Conservation (phyloP, 1,284 basidiomycete species). For the Ceratobasidium sp. region DNA sequence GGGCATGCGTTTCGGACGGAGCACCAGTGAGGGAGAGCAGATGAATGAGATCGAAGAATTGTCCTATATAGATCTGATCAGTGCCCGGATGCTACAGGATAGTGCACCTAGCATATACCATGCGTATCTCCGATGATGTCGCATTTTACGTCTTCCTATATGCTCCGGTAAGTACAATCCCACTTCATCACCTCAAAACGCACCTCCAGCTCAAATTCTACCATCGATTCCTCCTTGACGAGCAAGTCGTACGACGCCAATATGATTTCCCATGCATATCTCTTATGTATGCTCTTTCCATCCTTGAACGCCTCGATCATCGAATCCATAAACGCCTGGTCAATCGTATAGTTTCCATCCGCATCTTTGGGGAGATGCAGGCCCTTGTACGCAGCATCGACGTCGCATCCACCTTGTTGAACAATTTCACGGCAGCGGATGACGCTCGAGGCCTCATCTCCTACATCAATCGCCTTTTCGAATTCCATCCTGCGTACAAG, state of each 20-base stretch:
- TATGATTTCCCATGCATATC: conserved; percentile 96
- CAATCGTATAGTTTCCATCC: conserved; percentile 73
- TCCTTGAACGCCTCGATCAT: conserved; percentile 96
- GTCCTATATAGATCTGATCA: conserved; percentile 66
- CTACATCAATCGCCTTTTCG: conserved; percentile 93
- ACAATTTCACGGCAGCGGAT: conserved; percentile 85
- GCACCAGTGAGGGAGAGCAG: conserved; percentile 88
- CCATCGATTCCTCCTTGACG: conserved; percentile 84
- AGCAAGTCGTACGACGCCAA: conserved; percentile 88
- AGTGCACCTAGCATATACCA: conserved; percentile 63
- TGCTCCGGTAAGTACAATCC: neutral
- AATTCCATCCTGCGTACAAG: conserved; percentile 77
- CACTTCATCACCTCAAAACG: neutral
- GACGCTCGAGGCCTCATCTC: conserved; percentile 85
- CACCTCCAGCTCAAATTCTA: conserved; percentile 78
- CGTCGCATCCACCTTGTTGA: conserved; percentile 80
- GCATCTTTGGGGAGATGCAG: conserved; percentile 67
- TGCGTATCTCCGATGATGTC: conserved; percentile 96
- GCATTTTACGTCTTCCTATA: conserved; percentile 78
- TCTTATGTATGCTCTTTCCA: conserved; percentile 86
- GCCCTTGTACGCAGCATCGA: conserved; percentile 78
- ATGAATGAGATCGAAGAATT: conserved; percentile 95
- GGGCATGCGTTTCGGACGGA: conserved; percentile 83
- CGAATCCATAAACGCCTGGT: conserved; percentile 80
- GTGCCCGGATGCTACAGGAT: neutral